phyloP scores from a whole-genome alignment of 805 yeast genomes.

The Hanseniaspora meyeri region DNA sequence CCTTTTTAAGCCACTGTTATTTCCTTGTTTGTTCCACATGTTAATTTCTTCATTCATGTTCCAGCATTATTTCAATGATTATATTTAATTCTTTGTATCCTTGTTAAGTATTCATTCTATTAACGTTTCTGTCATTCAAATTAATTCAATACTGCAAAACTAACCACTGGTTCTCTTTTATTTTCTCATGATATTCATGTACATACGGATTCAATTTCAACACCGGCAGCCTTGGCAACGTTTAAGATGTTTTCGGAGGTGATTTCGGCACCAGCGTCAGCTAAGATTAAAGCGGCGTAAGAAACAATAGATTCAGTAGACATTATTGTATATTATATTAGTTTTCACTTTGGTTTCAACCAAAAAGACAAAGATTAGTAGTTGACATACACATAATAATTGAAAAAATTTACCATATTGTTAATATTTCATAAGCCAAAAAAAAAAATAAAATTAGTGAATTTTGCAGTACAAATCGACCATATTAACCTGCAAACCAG shows the following conservation, averaged over 20 bases:
- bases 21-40: too few species aligned
- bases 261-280: constrained; percentile 94
- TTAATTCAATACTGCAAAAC: background rate
- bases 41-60: too few species aligned
- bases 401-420: too few species aligned
- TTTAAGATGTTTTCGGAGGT: constrained; percentile 66
- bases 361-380: too few species aligned
- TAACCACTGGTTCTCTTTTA: background rate
- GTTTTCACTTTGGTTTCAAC: constrained; percentile 5
- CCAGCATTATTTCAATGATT: too few species aligned
- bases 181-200: background rate
- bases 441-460: background rate
- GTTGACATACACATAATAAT: too few species aligned
- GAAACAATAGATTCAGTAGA: constrained; percentile 83
- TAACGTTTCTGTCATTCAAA: background rate
- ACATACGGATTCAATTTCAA: constrained; percentile 47
- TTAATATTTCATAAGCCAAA: too few species aligned
- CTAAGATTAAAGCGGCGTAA: constrained; percentile 96
- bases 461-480: background rate
- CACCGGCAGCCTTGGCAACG: constrained; percentile 67
- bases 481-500: background rate
- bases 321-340: constrained; percentile 36
- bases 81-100: too few species aligned
- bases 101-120: too few species aligned
- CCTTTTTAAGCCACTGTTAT: too few species aligned